phyloP scores from a whole-genome alignment of 257 asterid species.

The Rauvolfia tetraphylla region DNA sequence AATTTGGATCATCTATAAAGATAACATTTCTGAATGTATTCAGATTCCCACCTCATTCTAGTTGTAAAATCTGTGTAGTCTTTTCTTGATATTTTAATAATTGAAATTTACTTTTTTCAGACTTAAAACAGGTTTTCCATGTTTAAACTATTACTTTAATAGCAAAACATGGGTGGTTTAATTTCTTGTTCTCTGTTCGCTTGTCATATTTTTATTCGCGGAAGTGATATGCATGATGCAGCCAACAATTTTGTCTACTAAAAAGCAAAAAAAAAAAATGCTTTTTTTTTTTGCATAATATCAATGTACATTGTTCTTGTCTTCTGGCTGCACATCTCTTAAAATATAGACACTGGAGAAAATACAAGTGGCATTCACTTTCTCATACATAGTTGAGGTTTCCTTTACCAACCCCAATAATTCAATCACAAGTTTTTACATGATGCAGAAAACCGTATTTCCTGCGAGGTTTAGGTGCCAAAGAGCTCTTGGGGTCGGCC shows the following conservation, averaged over 20 bases:
- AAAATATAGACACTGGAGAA: neutral
- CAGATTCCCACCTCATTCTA: neutral
- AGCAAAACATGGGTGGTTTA: too few relatives aligned
- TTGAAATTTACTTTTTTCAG: too few relatives aligned
- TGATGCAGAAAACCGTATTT: too few relatives aligned
- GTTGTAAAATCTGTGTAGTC: neutral
- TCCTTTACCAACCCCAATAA: slow-evolving; percentile 5
- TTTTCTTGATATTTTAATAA: neutral
- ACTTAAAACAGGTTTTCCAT: too few relatives aligned
- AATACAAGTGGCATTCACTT: neutral
- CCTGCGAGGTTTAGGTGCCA: neutral
- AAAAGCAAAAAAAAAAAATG: too few relatives aligned
- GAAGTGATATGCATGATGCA: too few relatives aligned
- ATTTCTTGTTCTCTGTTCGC: too few relatives aligned
- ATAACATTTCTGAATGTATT: neutral
- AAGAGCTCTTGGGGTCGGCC: neutral
- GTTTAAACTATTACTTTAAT: too few relatives aligned
- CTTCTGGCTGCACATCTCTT: neutral
- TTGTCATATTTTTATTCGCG: too few relatives aligned
- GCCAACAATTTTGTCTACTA: too few relatives aligned
- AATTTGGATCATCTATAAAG: neutral
- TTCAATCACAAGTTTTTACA: neutral
- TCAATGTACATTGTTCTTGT: neutral
- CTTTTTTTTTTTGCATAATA: too few relatives aligned
- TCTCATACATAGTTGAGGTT: neutral